Base-by-base conservation (phyloP, 2,329 filamentous ascomycete genomes). In the Rhynchosporium secalis region DNA sequence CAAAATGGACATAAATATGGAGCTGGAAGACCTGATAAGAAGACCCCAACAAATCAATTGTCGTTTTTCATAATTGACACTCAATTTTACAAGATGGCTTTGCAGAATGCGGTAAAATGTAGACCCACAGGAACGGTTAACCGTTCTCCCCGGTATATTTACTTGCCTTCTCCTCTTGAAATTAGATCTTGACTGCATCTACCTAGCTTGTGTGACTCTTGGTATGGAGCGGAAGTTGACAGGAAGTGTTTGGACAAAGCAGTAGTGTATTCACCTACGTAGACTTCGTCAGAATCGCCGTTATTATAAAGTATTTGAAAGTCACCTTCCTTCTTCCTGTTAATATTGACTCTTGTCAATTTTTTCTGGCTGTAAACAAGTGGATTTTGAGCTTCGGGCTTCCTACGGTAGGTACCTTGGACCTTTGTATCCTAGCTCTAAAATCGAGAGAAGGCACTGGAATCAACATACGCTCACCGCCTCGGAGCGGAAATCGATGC, bases 381-480 rank as follows among this genome's bases (percentile, higher is more conserved):
- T 41, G 20, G 33, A n/a, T 54, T 20, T 54, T 29, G 51, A 54
- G 36, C n/a, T 20, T 36, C 28, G n/a, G 20, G 51, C n/a, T 33
- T 33, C 28, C 33, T 38, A 33, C 20, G 13, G 20, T 20, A 20
- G 20, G 20, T 20, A 20, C 20, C 20, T 20, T 20, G 20, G 12
- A 41, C 36, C 49, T 33, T 40, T 8, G 46, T 48, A 36, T 36
- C 33, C 33, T 36, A 10, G 33, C 31, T 29, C 46, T 20, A 49
- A 52, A 13, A 36, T 36, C 48, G 36, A 31, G 46, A 41, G 36
- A 41, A 54, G 51, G 20, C 51, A 41, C 36, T 54, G 36, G 51
- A 54, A 54, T 15, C 36, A 41, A 41, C 26, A 41, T 40, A 26
- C 4, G 36, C 51, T 54, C 51, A 54, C 51, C 51, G 51, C 51